phyloP scores from a whole-genome alignment of 164 flowering plant species.

The Annona cherimola region DNA sequence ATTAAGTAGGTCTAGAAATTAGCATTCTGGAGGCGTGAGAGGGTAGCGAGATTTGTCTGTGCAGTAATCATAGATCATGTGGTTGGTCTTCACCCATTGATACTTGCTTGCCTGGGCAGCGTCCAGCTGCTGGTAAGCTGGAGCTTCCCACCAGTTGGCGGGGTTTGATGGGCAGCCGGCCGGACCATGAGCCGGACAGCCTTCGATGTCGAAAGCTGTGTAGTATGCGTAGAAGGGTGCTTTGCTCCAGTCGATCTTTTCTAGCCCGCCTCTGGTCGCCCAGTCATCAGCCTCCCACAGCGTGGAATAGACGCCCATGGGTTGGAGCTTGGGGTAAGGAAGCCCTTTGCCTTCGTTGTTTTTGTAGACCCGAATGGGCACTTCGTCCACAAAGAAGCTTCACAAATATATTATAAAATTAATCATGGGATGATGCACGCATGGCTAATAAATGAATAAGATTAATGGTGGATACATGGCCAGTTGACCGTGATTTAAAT shows the following conservation, averaged over 20 bases:
- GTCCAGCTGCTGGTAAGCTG: conserved; percentile 27
- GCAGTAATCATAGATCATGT: conserved; percentile 56
- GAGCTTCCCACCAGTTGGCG: conserved; percentile 51
- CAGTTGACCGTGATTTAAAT: not conserved
- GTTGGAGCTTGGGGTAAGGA: conserved; percentile 40
- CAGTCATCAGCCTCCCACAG: conserved; percentile 63
- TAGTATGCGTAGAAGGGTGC: conserved; percentile 56
- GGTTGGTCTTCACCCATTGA: conserved; percentile 49
- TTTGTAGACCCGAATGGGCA: conserved; percentile 54
- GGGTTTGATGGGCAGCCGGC: conserved; percentile 37
- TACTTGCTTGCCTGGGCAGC: conserved; percentile 33
- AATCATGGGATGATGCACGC: not conserved
- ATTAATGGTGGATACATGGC: not conserved
- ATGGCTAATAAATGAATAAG: not conserved
- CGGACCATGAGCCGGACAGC: conserved; percentile 45
- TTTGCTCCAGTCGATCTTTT: conserved; percentile 56
- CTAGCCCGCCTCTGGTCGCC: conserved; percentile 67
- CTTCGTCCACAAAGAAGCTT: conserved; percentile 51
- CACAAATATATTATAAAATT: conserved; percentile 4
- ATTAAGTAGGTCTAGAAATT: no score
- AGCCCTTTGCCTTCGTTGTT: conserved; percentile 40
- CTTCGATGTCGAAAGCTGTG: conserved; percentile 52
- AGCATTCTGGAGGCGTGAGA: conserved; percentile 47
- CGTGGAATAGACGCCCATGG: conserved; percentile 62
- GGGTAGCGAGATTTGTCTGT: conserved; percentile 42